A percentile compares a stretch with the other conserved stretches of the same genome.
phyloP scores from a whole-genome alignment of 2,329 filamentous ascomycete genomes.

The Microdochium trichocladiopsis region DNA sequence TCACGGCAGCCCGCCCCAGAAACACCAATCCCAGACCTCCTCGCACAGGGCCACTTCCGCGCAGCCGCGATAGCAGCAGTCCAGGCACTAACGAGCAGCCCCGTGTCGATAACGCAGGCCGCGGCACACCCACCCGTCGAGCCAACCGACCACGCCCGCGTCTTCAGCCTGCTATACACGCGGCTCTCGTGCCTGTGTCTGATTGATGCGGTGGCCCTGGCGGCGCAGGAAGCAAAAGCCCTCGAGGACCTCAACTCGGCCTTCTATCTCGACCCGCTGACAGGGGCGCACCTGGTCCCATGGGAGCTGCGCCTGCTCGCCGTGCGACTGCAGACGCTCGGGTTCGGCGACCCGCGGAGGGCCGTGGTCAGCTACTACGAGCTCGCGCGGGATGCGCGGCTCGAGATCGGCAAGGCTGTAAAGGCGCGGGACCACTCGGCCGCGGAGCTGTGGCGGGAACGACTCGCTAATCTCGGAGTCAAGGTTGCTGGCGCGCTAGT shows the following conservation, averaged over 20 bases:
- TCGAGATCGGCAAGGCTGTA: conserved; percentile 42
- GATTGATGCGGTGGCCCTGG: conserved; percentile 63
- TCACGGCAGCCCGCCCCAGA: conserved; percentile 54
- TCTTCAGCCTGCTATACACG: conserved; percentile 74
- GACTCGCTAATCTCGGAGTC: conserved; percentile 70
- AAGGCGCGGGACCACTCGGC: conserved; percentile 42
- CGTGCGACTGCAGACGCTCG: conserved; percentile 77
- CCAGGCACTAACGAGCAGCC: conserved; percentile 48
- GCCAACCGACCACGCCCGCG: conserved; percentile 52
- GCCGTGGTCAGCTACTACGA: conserved; percentile 90
- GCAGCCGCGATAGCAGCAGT: conserved; percentile 65
- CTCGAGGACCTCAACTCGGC: conserved; percentile 54
- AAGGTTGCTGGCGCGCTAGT: conserved; percentile 60
- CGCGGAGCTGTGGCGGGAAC: conserved; percentile 58
- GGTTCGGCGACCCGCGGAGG: conserved; percentile 75
- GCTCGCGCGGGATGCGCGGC: conserved; percentile 69
- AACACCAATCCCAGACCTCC: conserved; percentile 60
- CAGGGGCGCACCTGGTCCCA: conserved; percentile 62
- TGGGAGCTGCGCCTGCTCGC: conserved; percentile 82
- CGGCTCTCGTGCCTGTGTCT: conserved; percentile 77
- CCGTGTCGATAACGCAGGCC: conserved; percentile 25
- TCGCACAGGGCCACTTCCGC: conserved; percentile 71
- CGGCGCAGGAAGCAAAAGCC: conserved; percentile 58
- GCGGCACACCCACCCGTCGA: conserved; percentile 25
- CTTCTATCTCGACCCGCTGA: conserved; percentile 48